Percentiles rank a stretch among this genome's conserved stretches.
phyloP scores from a whole-genome alignment of 2,329 filamentous ascomycete species.

The Penicillium griseofulvum region DNA sequence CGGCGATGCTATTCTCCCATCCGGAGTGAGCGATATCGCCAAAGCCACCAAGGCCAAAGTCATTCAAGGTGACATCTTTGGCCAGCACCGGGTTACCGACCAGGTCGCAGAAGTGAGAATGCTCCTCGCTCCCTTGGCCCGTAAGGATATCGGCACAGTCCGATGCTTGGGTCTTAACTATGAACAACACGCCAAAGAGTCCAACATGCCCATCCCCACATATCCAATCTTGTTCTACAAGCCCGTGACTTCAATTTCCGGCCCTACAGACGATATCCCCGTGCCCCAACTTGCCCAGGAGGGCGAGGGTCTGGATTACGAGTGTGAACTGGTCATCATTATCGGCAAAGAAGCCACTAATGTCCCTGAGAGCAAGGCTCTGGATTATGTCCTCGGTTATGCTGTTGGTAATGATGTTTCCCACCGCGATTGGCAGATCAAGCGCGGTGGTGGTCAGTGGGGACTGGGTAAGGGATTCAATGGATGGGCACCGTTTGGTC shows the following conservation, averaged over 20 bases:
- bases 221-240: constrained; percentile 75
- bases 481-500: constrained; percentile 71
- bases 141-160: constrained; percentile 63
- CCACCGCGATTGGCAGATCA: constrained; percentile 72
- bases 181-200: constrained; percentile 67
- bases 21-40: constrained; percentile 59
- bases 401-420: constrained; percentile 76
- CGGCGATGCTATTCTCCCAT: constrained; percentile 69
- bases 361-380: constrained; percentile 62
- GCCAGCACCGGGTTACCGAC: constrained; percentile 62
- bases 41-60: constrained; percentile 61
- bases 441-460: constrained; percentile 68
- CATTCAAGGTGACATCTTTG: constrained; percentile 65
- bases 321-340: constrained; percentile 73
- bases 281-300: constrained; percentile 65
- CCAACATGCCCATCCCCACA: constrained; percentile 65
- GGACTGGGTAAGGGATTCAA: constrained; percentile 71
- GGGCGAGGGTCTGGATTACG: constrained; percentile 68
- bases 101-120: constrained; percentile 52
- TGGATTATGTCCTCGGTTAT: constrained; percentile 74
- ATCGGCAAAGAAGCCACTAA: constrained; percentile 67
- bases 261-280: constrained; percentile 65
- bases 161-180: constrained; percentile 72
- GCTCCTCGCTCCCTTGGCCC: constrained; percentile 63
- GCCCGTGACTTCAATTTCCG: constrained; percentile 63